Evolutionary conservation across 306 rosid genomes (phyloP).

Genomic region (Canavalia ensiformis): DNA sequence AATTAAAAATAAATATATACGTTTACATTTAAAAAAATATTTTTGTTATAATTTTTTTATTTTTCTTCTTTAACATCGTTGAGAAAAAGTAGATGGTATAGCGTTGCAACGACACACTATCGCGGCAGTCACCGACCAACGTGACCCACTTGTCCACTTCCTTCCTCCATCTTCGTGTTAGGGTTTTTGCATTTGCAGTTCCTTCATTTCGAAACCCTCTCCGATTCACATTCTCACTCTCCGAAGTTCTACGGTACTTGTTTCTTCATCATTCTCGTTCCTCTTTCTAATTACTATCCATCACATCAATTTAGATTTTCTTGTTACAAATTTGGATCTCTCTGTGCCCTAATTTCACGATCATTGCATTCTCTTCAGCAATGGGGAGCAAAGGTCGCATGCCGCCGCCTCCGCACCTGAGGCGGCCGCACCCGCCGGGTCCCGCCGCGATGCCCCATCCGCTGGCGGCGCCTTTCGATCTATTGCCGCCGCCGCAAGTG

Average conservation of each 20-base stretch:
- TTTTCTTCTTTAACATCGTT: too few species aligned
- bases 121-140: too few species aligned
- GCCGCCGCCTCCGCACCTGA: slow-evolving; percentile 75
- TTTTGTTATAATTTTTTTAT: too few species aligned
- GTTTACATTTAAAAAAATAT: too few species aligned
- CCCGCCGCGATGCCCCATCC: slow-evolving; percentile 62
- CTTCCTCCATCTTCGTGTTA: background rate
- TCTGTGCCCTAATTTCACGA: slow-evolving; percentile 36
- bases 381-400: slow-evolving; percentile 94
- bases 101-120: too few species aligned
- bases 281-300: background rate
- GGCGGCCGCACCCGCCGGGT: slow-evolving; percentile 73
- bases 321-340: background rate
- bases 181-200: slow-evolving; percentile 15
- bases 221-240: background rate
- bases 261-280: background rate
- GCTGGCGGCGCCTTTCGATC: slow-evolving; percentile 59
- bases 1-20: too few species aligned
- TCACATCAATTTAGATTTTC: slow-evolving; percentile 4
- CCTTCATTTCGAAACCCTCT: background rate
- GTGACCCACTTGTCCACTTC: background rate
- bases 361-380: background rate
- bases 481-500: slow-evolving; percentile 81
- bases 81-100: too few species aligned
- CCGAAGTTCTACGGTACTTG: background rate